Percentiles rank a stretch among this genome's conserved stretches.
phyloP scores from a whole-genome alignment of 2,329 filamentous ascomycete genomes.

The Aspergillus sp. region DNA sequence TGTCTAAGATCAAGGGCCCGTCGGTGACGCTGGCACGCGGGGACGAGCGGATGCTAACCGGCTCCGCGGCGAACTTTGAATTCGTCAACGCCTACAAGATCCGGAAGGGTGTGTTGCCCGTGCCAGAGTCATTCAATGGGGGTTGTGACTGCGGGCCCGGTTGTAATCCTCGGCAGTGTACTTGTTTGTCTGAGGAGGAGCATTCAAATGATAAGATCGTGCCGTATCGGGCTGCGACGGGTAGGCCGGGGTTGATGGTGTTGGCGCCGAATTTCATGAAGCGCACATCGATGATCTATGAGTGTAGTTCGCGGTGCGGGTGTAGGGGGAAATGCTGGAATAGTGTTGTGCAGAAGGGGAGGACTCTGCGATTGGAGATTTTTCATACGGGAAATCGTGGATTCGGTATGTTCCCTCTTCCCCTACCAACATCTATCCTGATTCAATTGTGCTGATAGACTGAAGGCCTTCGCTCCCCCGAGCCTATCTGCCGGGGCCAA shows the following conservation, averaged over 20 bases:
- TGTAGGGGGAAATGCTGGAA: slow-evolving; percentile 36
- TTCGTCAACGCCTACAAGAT: slow-evolving; percentile 33
- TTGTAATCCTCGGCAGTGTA: slow-evolving; percentile 22
- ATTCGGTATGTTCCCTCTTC: slow-evolving; percentile 25
- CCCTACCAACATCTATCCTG: not conserved
- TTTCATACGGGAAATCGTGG: slow-evolving; percentile 37
- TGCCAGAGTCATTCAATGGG: slow-evolving; percentile 22
- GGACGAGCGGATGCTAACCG: slow-evolving; percentile 12
- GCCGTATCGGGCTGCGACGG: slow-evolving; percentile 19
- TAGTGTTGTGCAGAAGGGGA: slow-evolving; percentile 35
- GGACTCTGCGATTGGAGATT: slow-evolving; percentile 35
- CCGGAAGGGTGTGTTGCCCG: slow-evolving; percentile 22
- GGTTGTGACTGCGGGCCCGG: slow-evolving; percentile 25
- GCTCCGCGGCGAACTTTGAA: slow-evolving; percentile 29
- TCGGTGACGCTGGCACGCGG: slow-evolving; percentile 16
- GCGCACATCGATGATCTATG: slow-evolving; percentile 32
- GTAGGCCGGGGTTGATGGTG: slow-evolving; percentile 16
- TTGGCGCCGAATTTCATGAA: slow-evolving; percentile 25
- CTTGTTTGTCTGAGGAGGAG: slow-evolving; percentile 26
- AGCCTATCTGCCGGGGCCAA: slow-evolving; percentile 34
- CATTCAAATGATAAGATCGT: slow-evolving; percentile 23
- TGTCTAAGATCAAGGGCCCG: slow-evolving; percentile 22
- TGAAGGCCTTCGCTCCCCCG: slow-evolving; percentile 34
- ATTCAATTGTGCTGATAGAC: slow-evolving; percentile 4
- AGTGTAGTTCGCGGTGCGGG: slow-evolving; percentile 34